These are phyloP conservation scores for Rhipidocladum racemiflorum DNA, from an alignment of 176 grass and related monocot genomes.

Conservation along the genomic window DNA sequence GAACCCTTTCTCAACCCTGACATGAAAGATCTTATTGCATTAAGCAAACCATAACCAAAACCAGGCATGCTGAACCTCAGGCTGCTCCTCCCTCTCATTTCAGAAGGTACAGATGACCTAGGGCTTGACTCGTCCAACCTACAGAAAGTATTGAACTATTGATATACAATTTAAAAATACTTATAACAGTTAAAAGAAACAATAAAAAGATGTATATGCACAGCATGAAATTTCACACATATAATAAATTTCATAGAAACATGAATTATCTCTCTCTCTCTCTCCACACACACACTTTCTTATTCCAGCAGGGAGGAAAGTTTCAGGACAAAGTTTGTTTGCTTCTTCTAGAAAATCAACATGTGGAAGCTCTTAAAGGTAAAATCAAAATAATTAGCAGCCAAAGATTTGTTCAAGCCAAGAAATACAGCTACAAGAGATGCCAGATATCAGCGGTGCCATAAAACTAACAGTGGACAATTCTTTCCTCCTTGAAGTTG, in stretches of 20 bases:
- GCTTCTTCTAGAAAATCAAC: neutral
- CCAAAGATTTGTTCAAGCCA: neutral
- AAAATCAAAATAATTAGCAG: neutral
- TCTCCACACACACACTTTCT: neutral
- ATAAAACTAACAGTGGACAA: neutral
- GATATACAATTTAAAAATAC: neutral
- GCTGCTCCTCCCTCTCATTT: constrained; percentile 36
- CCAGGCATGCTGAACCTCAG: constrained; percentile 38
- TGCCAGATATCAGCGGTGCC: neutral
- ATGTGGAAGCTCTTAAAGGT: neutral
- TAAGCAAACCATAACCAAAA: constrained; percentile 42
- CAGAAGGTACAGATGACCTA: constrained; percentile 60
- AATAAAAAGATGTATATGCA: constrained; percentile 1
- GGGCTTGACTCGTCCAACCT: constrained; percentile 86
- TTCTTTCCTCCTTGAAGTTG: neutral
- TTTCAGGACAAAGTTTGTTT: neutral
- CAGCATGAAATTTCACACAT: neutral
- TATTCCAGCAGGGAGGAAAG: neutral
- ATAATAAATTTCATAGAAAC: neutral
- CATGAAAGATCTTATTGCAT: constrained; percentile 36
- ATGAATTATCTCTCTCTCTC: neutral
- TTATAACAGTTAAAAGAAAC: neutral
- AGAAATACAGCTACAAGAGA: neutral
- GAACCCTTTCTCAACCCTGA: constrained; percentile 45
- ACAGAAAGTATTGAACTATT: constrained; percentile 21